Percentiles rank a stretch among this genome's conserved stretches.
Evolutionary conservation across 2,329 filamentous ascomycete species (phyloP).

Genomic region (Zalaria sp.): DNA sequence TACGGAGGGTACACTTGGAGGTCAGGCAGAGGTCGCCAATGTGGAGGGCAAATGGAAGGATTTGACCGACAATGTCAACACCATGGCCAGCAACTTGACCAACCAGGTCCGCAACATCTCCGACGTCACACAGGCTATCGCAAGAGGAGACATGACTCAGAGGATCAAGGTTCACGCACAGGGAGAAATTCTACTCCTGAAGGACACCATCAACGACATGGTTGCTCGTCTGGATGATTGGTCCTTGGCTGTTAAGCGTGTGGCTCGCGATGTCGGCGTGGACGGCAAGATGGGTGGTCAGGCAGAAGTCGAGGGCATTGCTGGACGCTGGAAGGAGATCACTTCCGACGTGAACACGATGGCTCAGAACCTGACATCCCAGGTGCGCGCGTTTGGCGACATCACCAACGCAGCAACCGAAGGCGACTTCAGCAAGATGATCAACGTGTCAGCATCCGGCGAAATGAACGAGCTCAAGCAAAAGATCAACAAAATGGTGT

Average conservation of each 20-base stretch:
- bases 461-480: conserved; percentile 99
- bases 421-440: conserved; percentile 91
- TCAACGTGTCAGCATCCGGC: conserved; percentile 92
- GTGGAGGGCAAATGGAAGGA: conserved; percentile 56
- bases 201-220: conserved; percentile 98
- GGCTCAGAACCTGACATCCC: conserved; percentile 71
- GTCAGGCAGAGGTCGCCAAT: conserved; percentile 49
- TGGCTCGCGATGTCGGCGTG: conserved; percentile 91
- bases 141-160: conserved; percentile 88
- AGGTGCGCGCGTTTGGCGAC: conserved; percentile 94
- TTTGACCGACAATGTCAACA: conserved; percentile 53
- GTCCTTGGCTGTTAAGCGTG: conserved; percentile 88
- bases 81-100: conserved; percentile 51
- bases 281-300: conserved; percentile 98
- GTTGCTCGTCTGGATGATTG: conserved; percentile 89
- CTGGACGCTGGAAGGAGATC: conserved; percentile 95
- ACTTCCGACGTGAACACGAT: conserved; percentile 94
- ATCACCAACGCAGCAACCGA: conserved; percentile 97
- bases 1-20: conserved; percentile 49
- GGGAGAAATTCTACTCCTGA: conserved; percentile 85
- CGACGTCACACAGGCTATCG: conserved; percentile 86
- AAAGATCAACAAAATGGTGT: conserved; percentile 99
- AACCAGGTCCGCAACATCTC: conserved; percentile 76
- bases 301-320: conserved; percentile 82
- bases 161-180: conserved; percentile 92